phyloP scores from a whole-genome alignment of 2,329 filamentous ascomycete genomes.

The Polytolypa hystricis region DNA sequence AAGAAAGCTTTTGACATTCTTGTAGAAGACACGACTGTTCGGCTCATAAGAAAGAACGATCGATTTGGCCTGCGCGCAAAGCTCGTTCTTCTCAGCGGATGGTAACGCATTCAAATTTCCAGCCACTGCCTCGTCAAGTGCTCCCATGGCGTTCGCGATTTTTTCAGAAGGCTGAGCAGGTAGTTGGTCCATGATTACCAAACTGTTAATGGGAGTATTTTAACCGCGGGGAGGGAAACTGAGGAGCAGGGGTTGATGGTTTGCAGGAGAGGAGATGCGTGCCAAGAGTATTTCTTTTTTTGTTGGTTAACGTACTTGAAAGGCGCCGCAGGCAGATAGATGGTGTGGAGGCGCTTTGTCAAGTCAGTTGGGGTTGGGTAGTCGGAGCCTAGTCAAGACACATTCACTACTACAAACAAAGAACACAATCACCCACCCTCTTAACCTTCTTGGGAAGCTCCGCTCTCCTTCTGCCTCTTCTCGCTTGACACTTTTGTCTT shows the following conservation, averaged over 20 bases:
- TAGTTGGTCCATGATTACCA: conserved; percentile 1
- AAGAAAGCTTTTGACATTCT: conserved; percentile 5
- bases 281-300: no score
- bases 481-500: conserved; percentile 2
- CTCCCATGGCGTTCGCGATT: not conserved
- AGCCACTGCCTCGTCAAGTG: not conserved
- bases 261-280: no score
- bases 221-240: not conserved
- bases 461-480: conserved; percentile 4
- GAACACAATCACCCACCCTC: conserved; percentile 8
- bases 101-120: not conserved
- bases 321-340: no score
- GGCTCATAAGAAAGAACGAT: not conserved
- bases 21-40: not conserved
- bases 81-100: not conserved
- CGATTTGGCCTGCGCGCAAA: not conserved
- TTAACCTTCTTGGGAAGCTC: conserved; percentile 5
- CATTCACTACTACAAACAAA: conserved; percentile 9
- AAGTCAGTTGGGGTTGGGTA: not conserved
- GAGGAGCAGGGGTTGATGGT: no score
- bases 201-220: no score
- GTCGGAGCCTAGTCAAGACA: no score
- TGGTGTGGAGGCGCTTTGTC: not conserved
- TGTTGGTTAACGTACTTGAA: no score
- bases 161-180: no score